Percentiles rank a stretch among this genome's conserved stretches.
phyloP scores from a whole-genome alignment of 352 stramenopile genomes.

The Pythium brassicae region DNA sequence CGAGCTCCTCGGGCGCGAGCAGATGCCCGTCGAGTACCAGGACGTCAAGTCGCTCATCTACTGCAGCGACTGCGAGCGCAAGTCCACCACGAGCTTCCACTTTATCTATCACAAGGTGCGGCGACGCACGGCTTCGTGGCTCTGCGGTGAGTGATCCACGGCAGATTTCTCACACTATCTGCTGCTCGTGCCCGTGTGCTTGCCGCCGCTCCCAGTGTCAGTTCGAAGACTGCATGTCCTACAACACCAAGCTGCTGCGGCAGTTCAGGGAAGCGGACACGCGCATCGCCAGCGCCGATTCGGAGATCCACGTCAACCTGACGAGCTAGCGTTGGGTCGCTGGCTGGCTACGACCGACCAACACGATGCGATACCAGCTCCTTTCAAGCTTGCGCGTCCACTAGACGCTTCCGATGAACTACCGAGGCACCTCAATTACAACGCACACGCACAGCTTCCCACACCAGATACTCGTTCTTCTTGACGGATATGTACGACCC shows the following conservation, averaged over 20 bases:
- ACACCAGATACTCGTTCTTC: no score
- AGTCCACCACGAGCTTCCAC: conserved; percentile 80
- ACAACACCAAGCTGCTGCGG: conserved; percentile 82
- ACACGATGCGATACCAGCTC: no score
- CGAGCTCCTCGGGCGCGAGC: conserved; percentile 72
- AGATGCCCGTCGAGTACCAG: conserved; percentile 76
- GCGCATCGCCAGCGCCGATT: conserved; percentile 30
- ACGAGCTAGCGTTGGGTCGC: conserved; percentile 17
- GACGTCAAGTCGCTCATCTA: conserved; percentile 75
- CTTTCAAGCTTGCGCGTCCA: no score
- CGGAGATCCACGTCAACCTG: conserved; percentile 28
- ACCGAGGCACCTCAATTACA: no score
- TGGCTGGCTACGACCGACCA: no score
- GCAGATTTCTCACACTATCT: not conserved
- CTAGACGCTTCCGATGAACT: no score
- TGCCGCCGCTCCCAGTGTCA: conserved; percentile 42
- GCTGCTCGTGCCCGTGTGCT: not conserved
- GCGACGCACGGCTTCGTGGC: no score
- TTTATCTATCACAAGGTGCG: conserved; percentile 86
- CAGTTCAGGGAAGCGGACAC: conserved; percentile 56
- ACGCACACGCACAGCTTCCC: not conserved
- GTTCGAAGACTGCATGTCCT: conserved; percentile 70
- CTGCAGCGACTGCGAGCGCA: conserved; percentile 84
- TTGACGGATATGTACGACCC: conserved; percentile 41
- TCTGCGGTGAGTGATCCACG: no score